Evolutionary conservation across 257 asterid species (phyloP), one percentile per base, ranked within the genome.

Genomic region (Lithospermum erythrorhizon): DNA sequence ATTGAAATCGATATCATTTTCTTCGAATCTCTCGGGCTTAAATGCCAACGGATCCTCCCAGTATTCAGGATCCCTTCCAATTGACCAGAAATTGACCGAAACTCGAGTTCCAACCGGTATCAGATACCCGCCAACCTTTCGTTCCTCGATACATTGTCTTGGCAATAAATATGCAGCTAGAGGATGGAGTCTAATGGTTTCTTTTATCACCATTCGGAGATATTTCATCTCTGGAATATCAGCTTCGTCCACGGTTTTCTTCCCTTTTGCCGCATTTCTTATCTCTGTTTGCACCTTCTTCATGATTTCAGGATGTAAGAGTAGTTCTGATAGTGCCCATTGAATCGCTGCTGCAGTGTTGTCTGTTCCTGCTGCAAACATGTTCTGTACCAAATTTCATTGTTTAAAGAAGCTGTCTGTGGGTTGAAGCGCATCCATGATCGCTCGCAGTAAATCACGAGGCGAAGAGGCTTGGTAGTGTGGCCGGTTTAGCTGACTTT

Each of bases 291-390:
- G 56, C 47, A 65, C 78, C 62, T 57, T 82, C 68, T 65, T 19
- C 51, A n/a, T 74, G n/a, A 64, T 65, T 53, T 59, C 51, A 8
- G 86, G 86, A 55, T 85, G 72, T 47, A 54, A 70, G 8, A 82
- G 37, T 2, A 85, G 74, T 71, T 80, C 94, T 27, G 87, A 76
- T 90, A 82, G 74, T 53, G 71, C 80, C 90, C 94, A 85, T 51
- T 82, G 85, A 29, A 82, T 61, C 48, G 82, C 61, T 9, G 75
- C 73, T 66, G 72, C 76, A n/a, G 81, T 73, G 53, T 89, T 80
- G 58, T 85, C 94, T 6, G 87, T 80, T 35, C 87, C 90, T 6
- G 86, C 94, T 5, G 94, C 87, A 74, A 82, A 84, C 87, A 84
- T 84, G 72, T 82, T 83, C 93, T 84, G 67, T 53, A 64, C 21